Evolutionary conservation across 139 green algal genomes (phyloP), one percentile per base, ranked within the genome.

Genomic region (Auxenochlorella protothecoides): DNA sequence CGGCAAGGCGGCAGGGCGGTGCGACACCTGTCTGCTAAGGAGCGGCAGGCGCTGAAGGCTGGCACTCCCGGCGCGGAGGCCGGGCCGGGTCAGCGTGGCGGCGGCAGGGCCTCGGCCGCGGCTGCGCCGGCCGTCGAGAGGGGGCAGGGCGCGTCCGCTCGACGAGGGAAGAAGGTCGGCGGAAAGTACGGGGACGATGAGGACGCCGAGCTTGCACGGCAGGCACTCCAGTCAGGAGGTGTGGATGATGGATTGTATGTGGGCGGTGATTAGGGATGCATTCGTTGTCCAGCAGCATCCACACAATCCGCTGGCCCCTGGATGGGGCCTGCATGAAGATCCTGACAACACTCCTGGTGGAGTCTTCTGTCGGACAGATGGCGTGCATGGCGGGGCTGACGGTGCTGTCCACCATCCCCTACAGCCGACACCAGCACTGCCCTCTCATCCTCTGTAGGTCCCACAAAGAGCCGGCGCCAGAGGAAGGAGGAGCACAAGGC

Each of bases 121-220:
- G 56, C 68, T n/a, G 59, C 74, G 13, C 64, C 9, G 60, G 55
- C 57, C n/a, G 53, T 56, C 7, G 55, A 53, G 15, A 71, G 60
- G 74, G 59, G 51, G 55, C 63, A 63, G 12, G 60, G 62, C 60
- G 60, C 4, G 51, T 10, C 7, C 27, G 1, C 27, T 44, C 56
- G 64, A 12, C 84, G 91, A 3, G 91, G 90, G 69, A 92, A 94
- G 82, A 44, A 44, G 27, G 27, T 44, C 1, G 63, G 69, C 16
- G 78, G 72, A 11, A 97, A 96, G 72, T 73, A 96, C 59, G 93
- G 98, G 83, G 94, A 98, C 71, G 88, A 95, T 69, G 92, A 97
- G 74, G 93, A 98, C 71, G 78, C 88, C 4, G 66, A 83, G 70
- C 78, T 97, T 66, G 89, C 88, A 2, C 78, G 90, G 74, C 62